Base-by-base conservation (phyloP, 495 filamentous ascomycete genomes). In the Staphylotrichum tortipilum region DNA sequence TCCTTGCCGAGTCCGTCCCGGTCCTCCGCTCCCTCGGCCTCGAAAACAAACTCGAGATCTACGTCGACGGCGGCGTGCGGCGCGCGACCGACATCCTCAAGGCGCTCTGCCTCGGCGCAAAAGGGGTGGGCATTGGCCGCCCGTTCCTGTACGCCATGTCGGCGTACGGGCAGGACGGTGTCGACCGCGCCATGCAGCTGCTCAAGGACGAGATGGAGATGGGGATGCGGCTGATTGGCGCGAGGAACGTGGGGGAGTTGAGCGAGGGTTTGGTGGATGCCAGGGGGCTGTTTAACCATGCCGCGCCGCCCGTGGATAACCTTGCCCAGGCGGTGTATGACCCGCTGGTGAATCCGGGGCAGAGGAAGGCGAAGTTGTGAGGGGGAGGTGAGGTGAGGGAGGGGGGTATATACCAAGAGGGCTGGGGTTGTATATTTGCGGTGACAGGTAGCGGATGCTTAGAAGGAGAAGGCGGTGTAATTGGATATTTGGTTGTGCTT, bases 161-260 rank as follows among this genome's bases (percentile, higher is more conserved):
- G 37, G 78, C 90, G 11, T 98, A 98, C 65, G 92, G 92, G 0
- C 70, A 88, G 46, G 74, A 82, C 3, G 92, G 92, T 51, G 91
- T 96, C 22, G 83, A 92, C 55, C 77, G 88, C 14, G 92, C 91
- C 18, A 95, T 96, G 83, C 86, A 91, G 70, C 73, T 98, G 55
- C 78, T 98, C 51, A 94, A 88, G 74, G 92, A 97, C 63, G 92
- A 98, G 77, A 89, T 98, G 83, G 90, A 91, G 75, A 95, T 97
- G 91, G 87, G 87, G 58, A 97, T 98, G 92, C 79, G 94, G 8
- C 71, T 98, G 54, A 88, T 97, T 57, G 92, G 92, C 12, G 84
- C 80, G 24, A 76, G 73, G 1, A 80, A 61, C 33, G 63, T 98
- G 19, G 82, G 78, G 30, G 83, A 98, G 46, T 68, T 98, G 44